phyloP scores from a whole-genome alignment of 2,329 filamentous ascomycete species.

The Colletotrichum lupini region DNA sequence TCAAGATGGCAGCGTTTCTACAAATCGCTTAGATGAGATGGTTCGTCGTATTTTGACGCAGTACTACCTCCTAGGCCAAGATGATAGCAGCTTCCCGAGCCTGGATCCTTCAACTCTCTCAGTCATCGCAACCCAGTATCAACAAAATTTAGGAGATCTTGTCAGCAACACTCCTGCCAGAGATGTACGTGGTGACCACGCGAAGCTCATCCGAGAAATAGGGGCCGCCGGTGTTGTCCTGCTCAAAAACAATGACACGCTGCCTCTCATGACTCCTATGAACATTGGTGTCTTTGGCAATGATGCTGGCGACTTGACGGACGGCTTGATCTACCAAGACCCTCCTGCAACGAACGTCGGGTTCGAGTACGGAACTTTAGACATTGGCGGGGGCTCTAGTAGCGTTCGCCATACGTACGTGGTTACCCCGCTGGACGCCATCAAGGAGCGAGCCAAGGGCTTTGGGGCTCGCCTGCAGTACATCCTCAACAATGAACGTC shows the following conservation, averaged over 20 bases:
- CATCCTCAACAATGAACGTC: conserved; percentile 45
- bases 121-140: conserved; percentile 15
- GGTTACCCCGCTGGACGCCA: conserved; percentile 64
- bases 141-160: no score
- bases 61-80: conserved; percentile 69
- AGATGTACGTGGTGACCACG: conserved; percentile 65
- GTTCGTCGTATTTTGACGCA: conserved; percentile 70
- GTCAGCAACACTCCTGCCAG: conserved; percentile 44
- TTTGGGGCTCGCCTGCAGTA: conserved; percentile 52
- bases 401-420: conserved; percentile 62
- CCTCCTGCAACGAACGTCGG: not conserved
- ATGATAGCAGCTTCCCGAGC: conserved; percentile 56
- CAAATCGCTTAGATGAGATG: conserved; percentile 75
- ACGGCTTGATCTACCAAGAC: conserved; percentile 35
- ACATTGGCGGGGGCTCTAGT: conserved; percentile 67
- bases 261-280: conserved; percentile 68
- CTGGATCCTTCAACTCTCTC: conserved; percentile 25
- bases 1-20: conserved; percentile 65
- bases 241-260: conserved; percentile 75
- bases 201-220: conserved; percentile 61
- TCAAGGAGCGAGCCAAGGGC: conserved; percentile 55
- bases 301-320: conserved; percentile 37
- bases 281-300: conserved; percentile 18
- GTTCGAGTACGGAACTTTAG: not conserved
- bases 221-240: conserved; percentile 69